These are phyloP conservation scores for Magnolia changhungtana DNA, from an alignment of 164 flowering plant species.

Conservation along the genomic window DNA sequence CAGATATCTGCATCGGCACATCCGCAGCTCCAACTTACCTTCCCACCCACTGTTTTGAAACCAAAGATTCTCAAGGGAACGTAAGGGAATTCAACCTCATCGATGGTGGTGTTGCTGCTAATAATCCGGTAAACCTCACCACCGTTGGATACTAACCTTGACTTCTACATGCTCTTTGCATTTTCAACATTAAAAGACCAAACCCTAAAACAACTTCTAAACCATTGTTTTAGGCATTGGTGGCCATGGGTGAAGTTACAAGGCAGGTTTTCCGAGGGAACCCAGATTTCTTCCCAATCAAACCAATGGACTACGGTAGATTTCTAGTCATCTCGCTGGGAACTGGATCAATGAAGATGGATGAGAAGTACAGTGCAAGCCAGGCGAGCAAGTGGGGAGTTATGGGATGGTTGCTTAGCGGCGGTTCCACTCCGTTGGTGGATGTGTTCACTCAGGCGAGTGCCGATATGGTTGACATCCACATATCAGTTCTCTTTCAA, in stretches of 20 bases:
- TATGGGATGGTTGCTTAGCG: constrained; percentile 35
- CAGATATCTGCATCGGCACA: constrained; percentile 59
- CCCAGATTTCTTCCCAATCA: constrained; percentile 35
- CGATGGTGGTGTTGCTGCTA: constrained; percentile 63
- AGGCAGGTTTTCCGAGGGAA: constrained; percentile 27
- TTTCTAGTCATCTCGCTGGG: constrained; percentile 58
- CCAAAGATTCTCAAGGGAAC: constrained; percentile 21
- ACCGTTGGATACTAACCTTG: no score
- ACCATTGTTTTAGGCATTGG: constrained; percentile 34
- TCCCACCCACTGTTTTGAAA: constrained; percentile 46
- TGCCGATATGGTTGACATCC: constrained; percentile 38
- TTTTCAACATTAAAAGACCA: no score
- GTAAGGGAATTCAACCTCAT: constrained; percentile 46
- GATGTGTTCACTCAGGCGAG: constrained; percentile 35
- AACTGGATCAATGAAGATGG: constrained; percentile 40
- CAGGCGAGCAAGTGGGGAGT: constrained; percentile 52
- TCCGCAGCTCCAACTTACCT: constrained; percentile 66
- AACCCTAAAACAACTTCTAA: neutral
- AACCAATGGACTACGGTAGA: constrained; percentile 40
- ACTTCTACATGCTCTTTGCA: no score
- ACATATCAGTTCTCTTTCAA: constrained; percentile 28
- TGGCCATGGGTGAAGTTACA: constrained; percentile 49
- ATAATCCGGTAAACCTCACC: constrained; percentile 47
- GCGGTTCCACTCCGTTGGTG: constrained; percentile 31
- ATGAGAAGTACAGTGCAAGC: constrained; percentile 37